These are phyloP conservation scores for Blastobotrys raffinosifermentans DNA, from an alignment of 1,139 yeast species.

Conservation along the genomic window DNA sequence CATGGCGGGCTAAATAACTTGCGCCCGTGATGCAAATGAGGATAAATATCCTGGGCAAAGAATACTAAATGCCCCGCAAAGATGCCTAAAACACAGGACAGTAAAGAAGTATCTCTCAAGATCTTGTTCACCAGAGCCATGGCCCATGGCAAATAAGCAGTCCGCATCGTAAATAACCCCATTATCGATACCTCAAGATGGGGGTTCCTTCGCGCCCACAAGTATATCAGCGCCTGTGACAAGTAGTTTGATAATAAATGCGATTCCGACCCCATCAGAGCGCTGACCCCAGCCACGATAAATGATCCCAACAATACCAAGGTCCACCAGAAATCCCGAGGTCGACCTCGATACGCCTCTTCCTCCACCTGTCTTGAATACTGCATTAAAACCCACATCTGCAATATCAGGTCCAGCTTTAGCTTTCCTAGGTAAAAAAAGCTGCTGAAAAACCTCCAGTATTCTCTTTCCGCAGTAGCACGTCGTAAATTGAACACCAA, in stretches of 20 bases:
- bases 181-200: slow-evolving; percentile 35
- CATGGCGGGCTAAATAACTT: slow-evolving; percentile 34
- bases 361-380: slow-evolving; percentile 41
- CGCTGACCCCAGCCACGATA: slow-evolving; percentile 12
- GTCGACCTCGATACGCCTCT: slow-evolving; percentile 29
- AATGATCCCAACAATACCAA: slow-evolving; percentile 24
- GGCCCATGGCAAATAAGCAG: slow-evolving; percentile 42
- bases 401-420: slow-evolving; percentile 34
- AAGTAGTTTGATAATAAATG: neutral
- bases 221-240: slow-evolving; percentile 30
- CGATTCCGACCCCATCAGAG: slow-evolving; percentile 9
- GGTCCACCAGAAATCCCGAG: slow-evolving; percentile 39
- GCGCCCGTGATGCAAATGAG: slow-evolving; percentile 32
- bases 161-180: slow-evolving; percentile 37
- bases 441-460: slow-evolving; percentile 41
- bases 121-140: slow-evolving; percentile 27
- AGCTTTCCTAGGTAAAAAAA: slow-evolving; percentile 41
- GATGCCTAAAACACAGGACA: slow-evolving; percentile 34
- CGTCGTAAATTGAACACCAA: slow-evolving; percentile 18
- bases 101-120: slow-evolving; percentile 18
- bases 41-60: slow-evolving; percentile 41
- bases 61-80: slow-evolving; percentile 41
- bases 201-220: slow-evolving; percentile 44
- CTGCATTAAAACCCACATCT: slow-evolving; percentile 35
- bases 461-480: slow-evolving; percentile 29